Evolutionary conservation across 2,329 filamentous ascomycete genomes (phyloP).

Genomic region (Aspergillus sp.): DNA sequence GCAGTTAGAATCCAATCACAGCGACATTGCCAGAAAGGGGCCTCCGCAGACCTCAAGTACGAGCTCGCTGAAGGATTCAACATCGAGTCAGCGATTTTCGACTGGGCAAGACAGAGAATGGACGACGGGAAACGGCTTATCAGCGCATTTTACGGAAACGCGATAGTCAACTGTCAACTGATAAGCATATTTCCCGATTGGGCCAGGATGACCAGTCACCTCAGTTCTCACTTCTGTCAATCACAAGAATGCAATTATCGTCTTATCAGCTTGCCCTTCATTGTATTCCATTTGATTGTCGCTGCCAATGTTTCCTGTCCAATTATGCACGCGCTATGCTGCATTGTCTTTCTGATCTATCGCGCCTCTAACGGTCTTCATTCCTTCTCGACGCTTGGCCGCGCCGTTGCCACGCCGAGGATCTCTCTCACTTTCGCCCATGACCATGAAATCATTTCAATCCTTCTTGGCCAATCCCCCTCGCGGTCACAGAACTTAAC

Average conservation of each 20-base stretch:
- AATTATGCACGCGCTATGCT: background rate
- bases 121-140: background rate
- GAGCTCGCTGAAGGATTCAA: background rate
- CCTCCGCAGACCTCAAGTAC: background rate
- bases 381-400: background rate
- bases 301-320: background rate
- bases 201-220: background rate
- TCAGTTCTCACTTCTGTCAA: background rate
- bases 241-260: background rate
- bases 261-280: background rate
- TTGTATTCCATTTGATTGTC: background rate
- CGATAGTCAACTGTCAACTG: background rate
- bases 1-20: background rate
- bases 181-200: background rate
- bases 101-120: background rate
- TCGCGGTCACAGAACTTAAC: background rate
- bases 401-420: background rate
- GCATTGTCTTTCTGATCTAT: constrained; percentile 6
- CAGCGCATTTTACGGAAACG: background rate
- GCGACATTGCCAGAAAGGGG: background rate
- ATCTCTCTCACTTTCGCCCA: background rate
- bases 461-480: background rate
- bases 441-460: background rate
- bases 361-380: background rate
- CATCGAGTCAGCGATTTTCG: background rate